phyloP scores from a whole-genome alignment of 257 asterid species.

The Nicotiana tabacum region DNA sequence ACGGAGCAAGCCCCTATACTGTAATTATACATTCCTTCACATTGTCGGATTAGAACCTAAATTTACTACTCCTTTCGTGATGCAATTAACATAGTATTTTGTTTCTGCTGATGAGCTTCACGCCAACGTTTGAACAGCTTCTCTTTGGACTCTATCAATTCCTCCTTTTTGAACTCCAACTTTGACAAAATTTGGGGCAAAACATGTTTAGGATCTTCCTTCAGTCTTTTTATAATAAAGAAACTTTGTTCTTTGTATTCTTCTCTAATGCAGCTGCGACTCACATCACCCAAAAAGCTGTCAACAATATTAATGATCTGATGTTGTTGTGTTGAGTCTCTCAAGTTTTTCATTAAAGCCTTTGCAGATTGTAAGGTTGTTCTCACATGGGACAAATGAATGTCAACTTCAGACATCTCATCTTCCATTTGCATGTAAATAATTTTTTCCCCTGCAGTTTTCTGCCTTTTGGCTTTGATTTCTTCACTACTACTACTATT shows the following conservation, averaged over 20 bases:
- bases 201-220: not conserved
- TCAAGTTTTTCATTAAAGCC: not conserved
- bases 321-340: not conserved
- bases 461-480: not conserved
- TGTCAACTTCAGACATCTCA: not conserved
- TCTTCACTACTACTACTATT: not conserved
- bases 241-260: not conserved
- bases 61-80: not conserved
- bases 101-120: not conserved
- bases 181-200: not conserved
- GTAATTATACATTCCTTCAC: not conserved
- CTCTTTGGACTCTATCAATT: not conserved
- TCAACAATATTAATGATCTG: not conserved
- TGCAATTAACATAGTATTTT: not conserved
- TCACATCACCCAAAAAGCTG: not conserved
- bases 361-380: not conserved
- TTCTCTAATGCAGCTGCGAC: not conserved
- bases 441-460: not conserved
- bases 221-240: not conserved
- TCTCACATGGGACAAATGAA: not conserved
- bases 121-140: not conserved
- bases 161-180: not conserved
- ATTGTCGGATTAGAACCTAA: too few relatives aligned
- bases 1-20: not conserved
- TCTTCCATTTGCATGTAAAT: not conserved